Base-by-base conservation (phyloP, 2,329 filamentous ascomycete species). In the Aspergillus pseudotamarii region DNA sequence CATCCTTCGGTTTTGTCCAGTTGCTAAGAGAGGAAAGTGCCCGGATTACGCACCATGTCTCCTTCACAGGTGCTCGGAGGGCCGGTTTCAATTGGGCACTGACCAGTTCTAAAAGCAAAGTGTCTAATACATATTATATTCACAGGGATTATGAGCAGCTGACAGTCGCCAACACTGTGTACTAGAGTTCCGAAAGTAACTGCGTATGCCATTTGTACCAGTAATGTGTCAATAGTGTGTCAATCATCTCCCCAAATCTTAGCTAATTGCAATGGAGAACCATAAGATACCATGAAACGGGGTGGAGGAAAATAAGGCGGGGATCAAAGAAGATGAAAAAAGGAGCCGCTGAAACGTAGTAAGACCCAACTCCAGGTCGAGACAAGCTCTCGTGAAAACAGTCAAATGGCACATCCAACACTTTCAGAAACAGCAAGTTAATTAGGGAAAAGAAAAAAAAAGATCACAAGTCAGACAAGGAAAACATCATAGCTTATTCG, bases 401-500 rank as follows among this genome's bases (percentile, higher is more conserved):
- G 57, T 66, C 64, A 68, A 68, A 66, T 64, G 59, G 56, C 59
- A 64, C 58, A 64, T 59, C 43, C 55, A 59, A 64, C 64, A 68
- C 65, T 61, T 62, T 66, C 64, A 61, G 59, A 60, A 54, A 55
- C 64, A 61, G 57, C 54, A 60, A 59, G 62, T 64, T 66, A 59
- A 69, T 70, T 65, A 67, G 66, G 65, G 53, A 60, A 65, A 28
- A 56, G 50, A 54, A 51, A 48, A 58, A 62, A 61, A 63, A 58
- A 57, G 68, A 68, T 61, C 41, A 60, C 57, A 51, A 64, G 66
- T 60, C 61, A 66, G 50, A 66, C 60, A 68, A 66, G 65, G 63
- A 66, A 68, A 66, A 65, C 66, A 68, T 72, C 71, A 70, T 69
- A 66, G 67, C 71, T 68, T 67, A 68, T 69, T 65, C 66, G 66